These are phyloP conservation scores for Talinum fruticosum DNA, from an alignment of 148 eudicot species.

Conservation along the genomic window DNA sequence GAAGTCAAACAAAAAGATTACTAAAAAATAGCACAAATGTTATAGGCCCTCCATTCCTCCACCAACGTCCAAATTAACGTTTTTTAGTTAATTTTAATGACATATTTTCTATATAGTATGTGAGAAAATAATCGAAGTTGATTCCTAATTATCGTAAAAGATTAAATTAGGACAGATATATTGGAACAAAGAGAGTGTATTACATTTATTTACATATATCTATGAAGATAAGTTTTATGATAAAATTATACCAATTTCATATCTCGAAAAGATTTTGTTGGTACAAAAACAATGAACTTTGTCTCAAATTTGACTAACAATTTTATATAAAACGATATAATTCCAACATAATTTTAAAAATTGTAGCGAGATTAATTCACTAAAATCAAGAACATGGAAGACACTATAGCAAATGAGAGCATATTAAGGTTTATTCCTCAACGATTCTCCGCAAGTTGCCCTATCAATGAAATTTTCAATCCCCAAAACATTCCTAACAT, in stretches of 20 bases:
- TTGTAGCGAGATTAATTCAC: conserved; percentile 1
- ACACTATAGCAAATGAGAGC: conserved; percentile 26
- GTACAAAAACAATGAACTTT: conserved; percentile 2
- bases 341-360: not conserved
- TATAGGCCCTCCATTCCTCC: too few relatives aligned
- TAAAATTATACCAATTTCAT: not conserved
- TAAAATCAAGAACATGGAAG: conserved; percentile 31
- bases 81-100: too few relatives aligned
- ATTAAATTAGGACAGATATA: too few relatives aligned
- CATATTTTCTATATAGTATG: too few relatives aligned
- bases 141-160: too few relatives aligned
- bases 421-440: conserved; percentile 36
- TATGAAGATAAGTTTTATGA: not conserved
- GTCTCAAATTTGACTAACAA: conserved; percentile 15
- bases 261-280: conserved; percentile 14
- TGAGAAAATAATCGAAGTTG: too few relatives aligned
- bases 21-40: not conserved
- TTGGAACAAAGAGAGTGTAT: too few relatives aligned
- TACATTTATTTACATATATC: not conserved
- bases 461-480: conserved; percentile 21
- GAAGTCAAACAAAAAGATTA: not conserved
- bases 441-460: conserved; percentile 19
- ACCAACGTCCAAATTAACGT: too few relatives aligned
- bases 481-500: not conserved
- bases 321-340: not conserved